These are phyloP conservation scores for Cystobasidium tubakii DNA, from an alignment of 768 basidiomycete genomes.

Conservation along the genomic window DNA sequence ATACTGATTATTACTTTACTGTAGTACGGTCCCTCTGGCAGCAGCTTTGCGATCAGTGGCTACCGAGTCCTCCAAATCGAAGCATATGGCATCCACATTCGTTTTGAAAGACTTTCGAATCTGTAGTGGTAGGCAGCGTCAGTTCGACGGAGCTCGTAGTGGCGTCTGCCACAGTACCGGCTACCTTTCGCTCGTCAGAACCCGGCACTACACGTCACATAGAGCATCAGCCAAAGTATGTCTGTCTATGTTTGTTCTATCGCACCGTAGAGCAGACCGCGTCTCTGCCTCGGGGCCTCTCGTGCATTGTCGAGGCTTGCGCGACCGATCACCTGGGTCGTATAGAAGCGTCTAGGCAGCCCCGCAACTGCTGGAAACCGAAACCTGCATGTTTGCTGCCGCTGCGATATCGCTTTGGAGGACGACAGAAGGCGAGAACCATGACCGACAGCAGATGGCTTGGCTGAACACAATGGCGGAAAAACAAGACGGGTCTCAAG, in stretches of 20 bases:
- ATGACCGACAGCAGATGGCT: too few species aligned
- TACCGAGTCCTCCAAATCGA: slow-evolving; percentile 32
- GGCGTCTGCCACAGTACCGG: not conserved
- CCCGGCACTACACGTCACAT: slow-evolving; percentile 7
- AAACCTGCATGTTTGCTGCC: too few species aligned
- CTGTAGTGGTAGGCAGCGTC: too few species aligned
- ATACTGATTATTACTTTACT: not conserved
- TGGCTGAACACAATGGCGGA: too few species aligned
- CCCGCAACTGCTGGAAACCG: not conserved
- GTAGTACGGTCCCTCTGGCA: slow-evolving; percentile 30
- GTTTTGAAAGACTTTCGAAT: slow-evolving; percentile 17
- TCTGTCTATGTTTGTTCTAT: not conserved
- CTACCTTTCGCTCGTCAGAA: slow-evolving; percentile 25
- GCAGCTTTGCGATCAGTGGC: slow-evolving; percentile 27
- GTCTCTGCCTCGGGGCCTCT: not conserved
- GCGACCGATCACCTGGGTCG: not conserved
- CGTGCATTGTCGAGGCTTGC: not conserved
- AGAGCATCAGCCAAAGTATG: not conserved
- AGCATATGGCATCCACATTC: slow-evolving; percentile 20
- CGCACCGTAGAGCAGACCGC: slow-evolving; percentile 21
- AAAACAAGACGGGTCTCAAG: too few species aligned
- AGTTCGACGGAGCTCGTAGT: too few species aligned
- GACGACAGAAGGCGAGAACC: too few species aligned
- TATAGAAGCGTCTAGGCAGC: not conserved
- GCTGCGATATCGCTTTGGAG: too few species aligned